Conservation (phyloP, 2,329 filamentous ascomycete genomes). For the Cadophora sp. region DNA sequence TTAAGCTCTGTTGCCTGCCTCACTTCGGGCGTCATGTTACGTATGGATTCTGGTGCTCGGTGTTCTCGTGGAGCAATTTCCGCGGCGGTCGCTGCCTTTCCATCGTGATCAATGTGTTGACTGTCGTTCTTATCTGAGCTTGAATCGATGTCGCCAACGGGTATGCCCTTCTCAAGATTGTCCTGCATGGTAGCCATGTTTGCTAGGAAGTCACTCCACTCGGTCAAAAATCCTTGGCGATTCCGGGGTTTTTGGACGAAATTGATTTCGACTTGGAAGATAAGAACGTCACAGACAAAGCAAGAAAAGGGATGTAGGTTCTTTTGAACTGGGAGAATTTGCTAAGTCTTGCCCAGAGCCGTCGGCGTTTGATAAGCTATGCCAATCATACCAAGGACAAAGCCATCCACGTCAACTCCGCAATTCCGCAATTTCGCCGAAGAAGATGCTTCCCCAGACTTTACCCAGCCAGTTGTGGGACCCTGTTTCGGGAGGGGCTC, state of each 20-base stretch:
- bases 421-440: conserved; percentile 7
- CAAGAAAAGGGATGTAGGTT: conserved; percentile 6
- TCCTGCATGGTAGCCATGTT: conserved; percentile 26
- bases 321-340: conserved; percentile 1
- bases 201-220: neutral
- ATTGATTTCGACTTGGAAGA: neutral
- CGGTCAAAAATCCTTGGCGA: neutral
- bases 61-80: conserved; percentile 1
- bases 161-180: conserved; percentile 29
- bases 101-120: conserved; percentile 32
- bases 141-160: conserved; percentile 30
- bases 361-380: conserved; percentile 20
- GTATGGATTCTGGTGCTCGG: conserved; percentile 44
- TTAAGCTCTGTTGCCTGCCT: conserved; percentile 58
- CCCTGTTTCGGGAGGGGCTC: neutral
- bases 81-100: conserved; percentile 11
- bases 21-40: conserved; percentile 57
- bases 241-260: too few relatives aligned
- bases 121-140: conserved; percentile 30
- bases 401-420: conserved; percentile 13
- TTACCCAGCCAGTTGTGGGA: conserved; percentile 22
- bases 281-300: neutral
- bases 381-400: conserved; percentile 18
- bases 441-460: conserved; percentile 18
- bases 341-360: conserved; percentile 3